Percentiles rank a stretch among this genome's conserved stretches.
These are phyloP conservation scores for Blastobotrys malaysiensis DNA, from an alignment of 1,139 yeast species.

Conservation along the genomic window DNA sequence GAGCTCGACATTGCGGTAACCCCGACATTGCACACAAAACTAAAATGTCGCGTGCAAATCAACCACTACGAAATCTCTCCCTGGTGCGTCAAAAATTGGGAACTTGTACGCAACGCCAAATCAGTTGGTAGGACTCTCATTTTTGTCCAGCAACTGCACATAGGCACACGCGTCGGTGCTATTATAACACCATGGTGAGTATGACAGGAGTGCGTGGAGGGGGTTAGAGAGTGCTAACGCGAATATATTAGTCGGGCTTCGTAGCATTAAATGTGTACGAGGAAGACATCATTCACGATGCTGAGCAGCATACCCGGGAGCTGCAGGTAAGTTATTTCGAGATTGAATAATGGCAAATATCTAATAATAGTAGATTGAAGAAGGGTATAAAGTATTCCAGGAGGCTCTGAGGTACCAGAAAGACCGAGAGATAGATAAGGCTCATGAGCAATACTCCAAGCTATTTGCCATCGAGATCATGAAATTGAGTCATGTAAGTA, in stretches of 20 bases:
- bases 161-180: neutral
- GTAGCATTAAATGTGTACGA: slow-evolving; percentile 73
- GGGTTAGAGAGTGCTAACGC: neutral
- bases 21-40: neutral
- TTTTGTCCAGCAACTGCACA: neutral
- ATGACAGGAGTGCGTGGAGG: neutral
- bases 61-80: neutral
- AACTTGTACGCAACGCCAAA: neutral
- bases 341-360: neutral
- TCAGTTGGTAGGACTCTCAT: neutral
- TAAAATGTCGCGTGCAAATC: neutral
- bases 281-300: slow-evolving; percentile 62
- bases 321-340: slow-evolving; percentile 38
- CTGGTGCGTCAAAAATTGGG: neutral
- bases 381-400: slow-evolving; percentile 73
- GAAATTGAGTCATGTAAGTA: slow-evolving; percentile 28
- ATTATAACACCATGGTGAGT: neutral
- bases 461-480: slow-evolving; percentile 67
- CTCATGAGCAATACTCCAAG: slow-evolving; percentile 53
- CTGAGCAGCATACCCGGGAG: slow-evolving; percentile 86
- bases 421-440: slow-evolving; percentile 41
- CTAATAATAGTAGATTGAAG: slow-evolving; percentile 54
- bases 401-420: slow-evolving; percentile 61
- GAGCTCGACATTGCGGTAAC: neutral
- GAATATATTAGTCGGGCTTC: slow-evolving; percentile 51